These are phyloP conservation scores for Amaranthus palmeri DNA, from an alignment of 148 eudicot species.

Conservation along the genomic window DNA sequence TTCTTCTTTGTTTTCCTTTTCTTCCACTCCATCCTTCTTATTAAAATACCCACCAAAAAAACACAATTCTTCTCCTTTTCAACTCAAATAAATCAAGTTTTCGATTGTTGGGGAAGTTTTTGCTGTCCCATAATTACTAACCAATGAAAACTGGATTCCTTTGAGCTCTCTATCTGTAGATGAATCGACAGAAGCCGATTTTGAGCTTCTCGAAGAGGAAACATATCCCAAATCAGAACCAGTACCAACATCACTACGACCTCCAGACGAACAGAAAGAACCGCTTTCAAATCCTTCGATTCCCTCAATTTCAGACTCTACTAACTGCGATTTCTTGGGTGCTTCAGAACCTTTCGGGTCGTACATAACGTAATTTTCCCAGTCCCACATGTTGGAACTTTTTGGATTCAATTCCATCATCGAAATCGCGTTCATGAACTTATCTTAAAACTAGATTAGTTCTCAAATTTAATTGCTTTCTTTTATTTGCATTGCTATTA, in stretches of 20 bases:
- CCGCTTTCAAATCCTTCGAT: conserved; percentile 62
- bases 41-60: too few species aligned
- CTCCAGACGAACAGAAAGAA: conserved; percentile 64
- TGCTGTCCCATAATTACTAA: conserved; percentile 30
- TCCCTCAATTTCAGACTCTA: conserved; percentile 56
- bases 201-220: conserved; percentile 74
- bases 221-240: conserved; percentile 57
- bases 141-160: conserved; percentile 32
- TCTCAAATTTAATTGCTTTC: too few species aligned
- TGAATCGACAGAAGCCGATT: conserved; percentile 70
- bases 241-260: conserved; percentile 36
- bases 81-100: too few species aligned
- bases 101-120: conserved; percentile 44
- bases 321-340: conserved; percentile 51
- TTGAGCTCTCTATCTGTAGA: conserved; percentile 34
- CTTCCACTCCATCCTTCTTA: too few species aligned
- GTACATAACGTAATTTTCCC: conserved; percentile 65
- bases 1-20: too few species aligned
- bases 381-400: conserved; percentile 60
- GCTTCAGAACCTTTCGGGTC: conserved; percentile 47
- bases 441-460: not conserved
- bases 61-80: too few species aligned
- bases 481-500: too few species aligned
- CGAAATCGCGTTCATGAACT: conserved; percentile 30
- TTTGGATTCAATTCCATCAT: conserved; percentile 79